Evolutionary conservation across 371 early-diverging fungal species (phyloP).

Genomic region (Mucor lusitanicus): DNA sequence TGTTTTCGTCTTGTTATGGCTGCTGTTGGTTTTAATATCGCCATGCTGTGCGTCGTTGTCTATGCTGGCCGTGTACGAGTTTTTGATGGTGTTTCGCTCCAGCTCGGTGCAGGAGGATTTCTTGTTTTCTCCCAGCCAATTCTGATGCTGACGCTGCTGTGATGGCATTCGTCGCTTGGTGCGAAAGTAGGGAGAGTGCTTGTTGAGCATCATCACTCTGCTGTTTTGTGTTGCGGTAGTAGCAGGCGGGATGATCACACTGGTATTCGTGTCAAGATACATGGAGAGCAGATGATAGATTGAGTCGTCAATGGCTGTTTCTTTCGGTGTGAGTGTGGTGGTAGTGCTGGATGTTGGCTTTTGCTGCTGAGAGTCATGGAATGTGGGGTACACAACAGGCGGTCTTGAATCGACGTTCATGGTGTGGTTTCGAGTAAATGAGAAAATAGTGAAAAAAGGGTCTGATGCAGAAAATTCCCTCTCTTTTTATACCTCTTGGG

Average conservation of each 20-base stretch:
- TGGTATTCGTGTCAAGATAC: conserved; percentile 8
- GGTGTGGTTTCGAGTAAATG: not conserved
- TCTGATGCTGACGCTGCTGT: conserved; percentile 1
- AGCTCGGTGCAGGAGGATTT: not conserved
- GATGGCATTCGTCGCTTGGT: not conserved
- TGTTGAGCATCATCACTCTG: not conserved
- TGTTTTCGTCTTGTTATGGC: not conserved
- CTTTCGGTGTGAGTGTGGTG: conserved; percentile 1
- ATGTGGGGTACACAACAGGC: conserved; percentile 12
- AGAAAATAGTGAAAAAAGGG: not conserved
- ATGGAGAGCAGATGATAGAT: conserved; percentile 20
- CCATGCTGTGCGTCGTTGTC: not conserved
- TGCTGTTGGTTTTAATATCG: not conserved
- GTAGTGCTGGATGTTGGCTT: not conserved
- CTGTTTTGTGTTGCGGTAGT: not conserved
- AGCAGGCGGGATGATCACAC: not conserved
- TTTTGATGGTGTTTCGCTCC: conserved; percentile 16
- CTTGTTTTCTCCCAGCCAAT: conserved; percentile 24
- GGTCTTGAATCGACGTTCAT: conserved; percentile 15
- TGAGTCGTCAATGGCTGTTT: conserved; percentile 21
- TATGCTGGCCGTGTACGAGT: not conserved
- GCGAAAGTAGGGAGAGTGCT: conserved; percentile 8
- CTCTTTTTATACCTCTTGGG: not conserved
- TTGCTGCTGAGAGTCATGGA: conserved; percentile 13
- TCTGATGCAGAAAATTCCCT: not conserved